Percentiles rank a stretch among this genome's conserved stretches.
phyloP scores from a whole-genome alignment of 1,284 basidiomycete species.

The Cryptococcus sp. region DNA sequence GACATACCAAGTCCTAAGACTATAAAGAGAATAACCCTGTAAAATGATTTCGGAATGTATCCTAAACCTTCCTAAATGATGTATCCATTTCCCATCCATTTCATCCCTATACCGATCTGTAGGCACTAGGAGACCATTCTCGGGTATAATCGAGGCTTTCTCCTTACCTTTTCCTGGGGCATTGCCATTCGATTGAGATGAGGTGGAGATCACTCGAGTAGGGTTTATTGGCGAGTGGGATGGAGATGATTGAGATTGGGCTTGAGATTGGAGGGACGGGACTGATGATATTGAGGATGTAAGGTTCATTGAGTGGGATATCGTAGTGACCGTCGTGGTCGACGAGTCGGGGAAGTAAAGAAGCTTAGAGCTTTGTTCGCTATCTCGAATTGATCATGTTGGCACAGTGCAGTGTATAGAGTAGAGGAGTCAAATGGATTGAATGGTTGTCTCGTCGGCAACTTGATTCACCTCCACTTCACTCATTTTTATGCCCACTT shows the following conservation, averaged over 20 bases:
- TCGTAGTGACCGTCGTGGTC: too few species aligned
- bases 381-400: too few species aligned
- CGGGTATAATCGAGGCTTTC: background rate
- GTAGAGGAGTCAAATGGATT: too few species aligned
- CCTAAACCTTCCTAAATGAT: slow-evolving; percentile 26
- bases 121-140: slow-evolving; percentile 30
- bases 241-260: background rate
- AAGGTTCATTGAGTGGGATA: background rate
- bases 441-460: too few species aligned
- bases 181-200: background rate
- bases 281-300: background rate
- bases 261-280: background rate
- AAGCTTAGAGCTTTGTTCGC: too few species aligned
- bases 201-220: background rate
- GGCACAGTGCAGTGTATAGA: too few species aligned
- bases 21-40: slow-evolving; percentile 38
- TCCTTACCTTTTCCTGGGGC: background rate
- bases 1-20: slow-evolving; percentile 38
- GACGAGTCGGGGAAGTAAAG: too few species aligned
- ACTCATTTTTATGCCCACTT: too few species aligned
- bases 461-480: too few species aligned
- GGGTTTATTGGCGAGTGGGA: background rate
- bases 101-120: slow-evolving; percentile 38
- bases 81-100: slow-evolving; percentile 37
- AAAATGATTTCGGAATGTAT: slow-evolving; percentile 36